Percentiles rank a stretch among this genome's conserved stretches.
Evolutionary conservation across 2,329 filamentous ascomycete genomes (phyloP).

Genomic region (Chaetomium strumarium): DNA sequence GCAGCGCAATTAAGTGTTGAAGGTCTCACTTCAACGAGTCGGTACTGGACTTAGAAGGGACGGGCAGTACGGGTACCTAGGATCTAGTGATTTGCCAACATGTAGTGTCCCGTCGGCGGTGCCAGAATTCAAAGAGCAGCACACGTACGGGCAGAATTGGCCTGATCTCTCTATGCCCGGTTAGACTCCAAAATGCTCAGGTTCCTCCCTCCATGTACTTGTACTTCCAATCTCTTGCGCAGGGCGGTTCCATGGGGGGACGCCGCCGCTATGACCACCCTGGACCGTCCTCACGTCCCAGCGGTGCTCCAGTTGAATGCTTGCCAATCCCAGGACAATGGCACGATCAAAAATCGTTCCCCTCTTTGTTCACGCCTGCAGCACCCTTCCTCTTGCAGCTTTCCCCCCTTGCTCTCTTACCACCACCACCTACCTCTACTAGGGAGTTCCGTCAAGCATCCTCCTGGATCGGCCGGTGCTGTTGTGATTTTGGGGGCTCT

Average conservation of each 20-base stretch:
- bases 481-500: conserved; percentile 35
- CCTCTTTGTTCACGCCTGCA: conserved; percentile 22
- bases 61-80: no score
- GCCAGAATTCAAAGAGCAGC: no score
- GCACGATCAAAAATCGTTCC: conserved; percentile 25
- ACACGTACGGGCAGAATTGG: no score
- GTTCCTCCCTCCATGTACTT: no score
- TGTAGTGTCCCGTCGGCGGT: no score
- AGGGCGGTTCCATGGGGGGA: not conserved
- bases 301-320: conserved; percentile 4
- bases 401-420: conserved; percentile 28
- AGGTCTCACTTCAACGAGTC: no score
- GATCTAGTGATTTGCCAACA: no score
- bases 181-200: no score
- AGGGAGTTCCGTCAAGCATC: conserved; percentile 32
- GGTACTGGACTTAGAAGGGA: no score
- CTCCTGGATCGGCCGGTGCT: conserved; percentile 34
- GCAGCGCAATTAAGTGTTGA: no score
- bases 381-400: conserved; percentile 17
- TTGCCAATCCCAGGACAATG: conserved; percentile 23
- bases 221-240: not conserved
- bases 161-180: no score
- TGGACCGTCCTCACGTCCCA: conserved; percentile 2
- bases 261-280: conserved; percentile 16
- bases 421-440: no score